Conservation (phyloP, 1,284 basidiomycete genomes). For the Malassezia arunalokei region DNA sequence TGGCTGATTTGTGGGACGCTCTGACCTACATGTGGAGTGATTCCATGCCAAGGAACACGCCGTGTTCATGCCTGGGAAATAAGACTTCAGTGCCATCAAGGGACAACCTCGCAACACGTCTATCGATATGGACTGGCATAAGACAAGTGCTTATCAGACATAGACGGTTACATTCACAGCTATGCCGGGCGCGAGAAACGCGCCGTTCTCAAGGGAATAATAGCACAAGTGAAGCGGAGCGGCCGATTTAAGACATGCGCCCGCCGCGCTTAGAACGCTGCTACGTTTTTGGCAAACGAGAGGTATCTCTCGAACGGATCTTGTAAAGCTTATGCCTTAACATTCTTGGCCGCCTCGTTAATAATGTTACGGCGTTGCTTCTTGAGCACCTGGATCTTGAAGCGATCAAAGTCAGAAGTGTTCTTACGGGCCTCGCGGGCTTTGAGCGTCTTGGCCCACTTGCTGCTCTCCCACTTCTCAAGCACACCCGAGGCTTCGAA, state of each 20-base stretch:
- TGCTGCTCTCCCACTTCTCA: constrained; percentile 62
- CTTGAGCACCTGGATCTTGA: constrained; percentile 55
- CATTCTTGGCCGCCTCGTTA: constrained; percentile 31
- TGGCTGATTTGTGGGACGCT: too few species aligned
- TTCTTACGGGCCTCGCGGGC: constrained; percentile 65
- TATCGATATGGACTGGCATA: too few species aligned
- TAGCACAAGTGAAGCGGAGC: constrained; percentile 14
- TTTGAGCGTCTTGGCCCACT: constrained; percentile 82
- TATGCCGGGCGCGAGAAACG: constrained; percentile 9
- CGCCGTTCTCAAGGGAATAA: constrained; percentile 16
- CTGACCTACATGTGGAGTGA: too few species aligned
- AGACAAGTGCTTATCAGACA: background rate
- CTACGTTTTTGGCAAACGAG: constrained; percentile 10
- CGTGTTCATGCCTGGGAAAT: too few species aligned
- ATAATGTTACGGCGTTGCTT: constrained; percentile 50
- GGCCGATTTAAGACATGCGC: background rate
- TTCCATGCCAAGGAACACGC: too few species aligned
- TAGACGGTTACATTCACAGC: constrained; percentile 5
- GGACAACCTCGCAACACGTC: too few species aligned
- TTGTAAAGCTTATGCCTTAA: constrained; percentile 27
- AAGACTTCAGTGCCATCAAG: too few species aligned
- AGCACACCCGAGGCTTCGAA: constrained; percentile 67
- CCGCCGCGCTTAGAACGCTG: constrained; percentile 7
- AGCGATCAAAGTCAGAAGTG: constrained; percentile 73
- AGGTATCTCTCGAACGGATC: background rate